These are phyloP conservation scores for Pythium angustatum DNA, from an alignment of 352 stramenopile genomes.

Conservation along the genomic window DNA sequence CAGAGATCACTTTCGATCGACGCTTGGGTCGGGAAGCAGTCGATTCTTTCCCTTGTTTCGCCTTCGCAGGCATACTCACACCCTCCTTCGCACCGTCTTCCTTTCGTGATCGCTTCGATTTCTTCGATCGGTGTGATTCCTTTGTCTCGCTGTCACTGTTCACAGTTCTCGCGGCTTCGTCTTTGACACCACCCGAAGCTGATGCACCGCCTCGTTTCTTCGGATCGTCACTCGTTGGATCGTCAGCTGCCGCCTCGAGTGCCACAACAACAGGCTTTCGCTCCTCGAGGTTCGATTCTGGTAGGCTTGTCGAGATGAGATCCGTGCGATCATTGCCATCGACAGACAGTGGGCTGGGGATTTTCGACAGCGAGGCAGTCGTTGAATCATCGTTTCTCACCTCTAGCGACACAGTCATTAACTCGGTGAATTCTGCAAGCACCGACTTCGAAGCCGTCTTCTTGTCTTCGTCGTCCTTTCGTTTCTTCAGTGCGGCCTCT, in stretches of 20 bases:
- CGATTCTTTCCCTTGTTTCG: background rate
- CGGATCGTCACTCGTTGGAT: too few species aligned
- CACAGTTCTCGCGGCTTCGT: too few species aligned
- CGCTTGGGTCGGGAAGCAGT: background rate
- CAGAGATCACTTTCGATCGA: background rate
- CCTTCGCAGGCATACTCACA: background rate
- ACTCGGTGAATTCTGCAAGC: too few species aligned
- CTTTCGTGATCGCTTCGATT: background rate
- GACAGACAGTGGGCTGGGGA: too few species aligned
- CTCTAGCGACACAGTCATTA: too few species aligned
- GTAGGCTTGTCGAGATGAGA: too few species aligned
- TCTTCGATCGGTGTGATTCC: background rate
- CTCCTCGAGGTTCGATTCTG: too few species aligned
- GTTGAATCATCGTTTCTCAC: background rate
- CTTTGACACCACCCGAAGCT: too few species aligned
- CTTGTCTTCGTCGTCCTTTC: background rate
- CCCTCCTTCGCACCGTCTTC: background rate
- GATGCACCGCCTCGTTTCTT: too few species aligned
- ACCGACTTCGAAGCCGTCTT: background rate
- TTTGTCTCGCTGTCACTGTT: background rate
- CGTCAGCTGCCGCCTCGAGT: too few species aligned
- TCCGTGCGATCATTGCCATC: too few species aligned
- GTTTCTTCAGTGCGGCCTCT: conserved; percentile 7
- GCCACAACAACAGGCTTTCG: too few species aligned
- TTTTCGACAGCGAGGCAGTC: background rate